phyloP scores from a whole-genome alignment of 495 filamentous ascomycete genomes.

The Aspergillus mulundensis region DNA sequence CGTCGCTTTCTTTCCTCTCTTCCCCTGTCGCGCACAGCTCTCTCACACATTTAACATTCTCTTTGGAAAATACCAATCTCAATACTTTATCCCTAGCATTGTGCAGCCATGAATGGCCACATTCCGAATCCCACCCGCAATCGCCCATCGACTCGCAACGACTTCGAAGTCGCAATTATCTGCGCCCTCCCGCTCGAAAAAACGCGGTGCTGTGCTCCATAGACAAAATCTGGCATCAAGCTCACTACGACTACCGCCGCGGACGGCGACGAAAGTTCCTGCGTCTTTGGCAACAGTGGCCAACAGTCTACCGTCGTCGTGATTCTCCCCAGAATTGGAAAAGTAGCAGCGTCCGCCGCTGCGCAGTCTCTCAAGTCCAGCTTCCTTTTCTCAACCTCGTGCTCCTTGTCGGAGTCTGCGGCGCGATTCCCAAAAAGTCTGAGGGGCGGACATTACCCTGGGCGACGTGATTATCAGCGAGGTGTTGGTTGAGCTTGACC shows the following conservation, averaged over 20 bases:
- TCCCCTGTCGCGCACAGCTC: background rate
- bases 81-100: background rate
- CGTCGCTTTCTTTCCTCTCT: background rate
- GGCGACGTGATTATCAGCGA: slow-evolving; percentile 42
- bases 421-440: slow-evolving; percentile 22
- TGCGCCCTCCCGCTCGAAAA: slow-evolving; percentile 27
- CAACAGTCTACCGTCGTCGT: slow-evolving; percentile 25
- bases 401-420: slow-evolving; percentile 29
- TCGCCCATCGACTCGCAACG: background rate
- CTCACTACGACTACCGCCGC: slow-evolving; percentile 14
- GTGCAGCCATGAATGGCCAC: slow-evolving; percentile 1
- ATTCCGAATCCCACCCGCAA: too few species aligned
- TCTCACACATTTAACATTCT: too few species aligned
- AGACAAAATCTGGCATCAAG: slow-evolving; percentile 19
- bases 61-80: too few species aligned
- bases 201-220: slow-evolving; percentile 22
- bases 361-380: slow-evolving; percentile 16
- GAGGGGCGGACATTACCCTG: slow-evolving; percentile 23
- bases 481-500: slow-evolving; percentile 27
- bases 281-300: slow-evolving; percentile 22
- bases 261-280: slow-evolving; percentile 22
- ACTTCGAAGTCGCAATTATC: slow-evolving; percentile 19
- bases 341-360: slow-evolving; percentile 13
- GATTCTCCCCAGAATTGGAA: slow-evolving; percentile 20
- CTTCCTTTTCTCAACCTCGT: slow-evolving; percentile 21